Percentiles rank a stretch among this genome's conserved stretches.
phyloP scores from a whole-genome alignment of 2,329 filamentous ascomycete genomes.

The Aspergillus costaricaensis region DNA sequence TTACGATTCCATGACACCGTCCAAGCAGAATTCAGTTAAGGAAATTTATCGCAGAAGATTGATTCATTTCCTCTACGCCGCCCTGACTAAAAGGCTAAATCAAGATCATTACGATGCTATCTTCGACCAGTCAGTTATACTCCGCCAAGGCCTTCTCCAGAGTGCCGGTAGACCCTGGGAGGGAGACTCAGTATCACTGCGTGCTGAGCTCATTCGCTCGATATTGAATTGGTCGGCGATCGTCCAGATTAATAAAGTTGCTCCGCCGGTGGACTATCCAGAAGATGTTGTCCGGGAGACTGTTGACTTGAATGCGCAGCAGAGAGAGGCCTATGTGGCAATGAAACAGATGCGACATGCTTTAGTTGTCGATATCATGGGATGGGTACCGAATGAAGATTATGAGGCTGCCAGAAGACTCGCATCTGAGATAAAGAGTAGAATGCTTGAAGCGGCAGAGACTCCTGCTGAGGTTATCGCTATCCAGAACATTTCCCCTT shows the following conservation, averaged over 20 bases:
- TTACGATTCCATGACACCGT: constrained; percentile 13
- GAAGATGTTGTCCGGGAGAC: constrained; percentile 14
- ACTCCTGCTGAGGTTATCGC: constrained; percentile 17
- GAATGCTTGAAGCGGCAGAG: constrained; percentile 24
- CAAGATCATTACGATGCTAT: constrained; percentile 22
- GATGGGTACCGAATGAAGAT: constrained; percentile 26
- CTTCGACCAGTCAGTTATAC: constrained; percentile 13
- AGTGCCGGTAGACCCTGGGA: constrained; percentile 27
- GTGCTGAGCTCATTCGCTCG: constrained; percentile 24
- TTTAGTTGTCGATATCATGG: constrained; percentile 25
- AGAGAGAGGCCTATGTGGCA: constrained; percentile 25
- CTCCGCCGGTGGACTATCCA: constrained; percentile 19
- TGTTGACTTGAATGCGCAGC: constrained; percentile 15
- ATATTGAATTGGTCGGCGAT: constrained; percentile 19
- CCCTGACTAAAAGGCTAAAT: constrained; percentile 21
- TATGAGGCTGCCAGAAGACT: constrained; percentile 23
- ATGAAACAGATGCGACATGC: constrained; percentile 21
- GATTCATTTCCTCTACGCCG: constrained; percentile 27
- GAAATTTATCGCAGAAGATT: constrained; percentile 19
- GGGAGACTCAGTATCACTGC: constrained; percentile 26
- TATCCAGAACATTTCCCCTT: constrained; percentile 20
- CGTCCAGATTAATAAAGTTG: not conserved
- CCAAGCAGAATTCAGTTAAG: constrained; percentile 7
- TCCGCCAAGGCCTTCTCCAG: constrained; percentile 22
- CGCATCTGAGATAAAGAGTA: constrained; percentile 19